Evolutionary conservation across 164 flowering plant species (phyloP), one percentile per base, ranked within the genome.

Genomic region (Paratinospora sagittata): DNA sequence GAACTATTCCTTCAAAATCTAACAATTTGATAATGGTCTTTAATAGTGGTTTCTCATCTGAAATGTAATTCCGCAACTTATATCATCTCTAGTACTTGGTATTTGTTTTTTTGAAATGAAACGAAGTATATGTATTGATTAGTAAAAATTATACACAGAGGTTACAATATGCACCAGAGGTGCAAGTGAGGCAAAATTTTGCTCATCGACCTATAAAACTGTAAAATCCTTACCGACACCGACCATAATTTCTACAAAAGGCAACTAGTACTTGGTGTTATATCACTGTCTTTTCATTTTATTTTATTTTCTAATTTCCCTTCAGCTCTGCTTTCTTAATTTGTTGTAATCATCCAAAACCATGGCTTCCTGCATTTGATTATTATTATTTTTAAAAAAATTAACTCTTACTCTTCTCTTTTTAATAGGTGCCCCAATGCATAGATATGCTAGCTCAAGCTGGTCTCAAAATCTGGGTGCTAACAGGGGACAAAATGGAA

Each of bases 401-500:
- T n/a, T n/a, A n/a, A 58, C 39, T 7, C 9, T 26, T 23, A 12
- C 11, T 69, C 30, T 41, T 17, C 27, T 11, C 27, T 71, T 70
- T 65, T 68, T 26, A 45, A 27, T 72, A 93, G 98, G 98, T 93
- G 68, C 98, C 98, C 74, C 90, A 93, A 70, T 93, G 98, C 76
- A 93, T 93, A 49, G 98, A 93, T 79, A 91, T 89, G 79, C 87
- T 91, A 62, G 98, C 98, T 61, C 98, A 91, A 79, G 98, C 98
- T 78, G 98, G 98, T 81, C 87, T 93, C 68, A 93, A 93, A 84
- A 72, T 93, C 71, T 93, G 98, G 98, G 93, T 93, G 78, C 83
- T 93, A 79, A 93, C 98, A 37, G 98, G 98, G 68, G 98, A 93
- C 79, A 93, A 93, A 77, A 91, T 90, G 96, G 98, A 93, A 87